These are phyloP conservation scores for Sporothrix brunneoviolacea DNA, from an alignment of 2,329 filamentous ascomycete genomes.

Conservation along the genomic window DNA sequence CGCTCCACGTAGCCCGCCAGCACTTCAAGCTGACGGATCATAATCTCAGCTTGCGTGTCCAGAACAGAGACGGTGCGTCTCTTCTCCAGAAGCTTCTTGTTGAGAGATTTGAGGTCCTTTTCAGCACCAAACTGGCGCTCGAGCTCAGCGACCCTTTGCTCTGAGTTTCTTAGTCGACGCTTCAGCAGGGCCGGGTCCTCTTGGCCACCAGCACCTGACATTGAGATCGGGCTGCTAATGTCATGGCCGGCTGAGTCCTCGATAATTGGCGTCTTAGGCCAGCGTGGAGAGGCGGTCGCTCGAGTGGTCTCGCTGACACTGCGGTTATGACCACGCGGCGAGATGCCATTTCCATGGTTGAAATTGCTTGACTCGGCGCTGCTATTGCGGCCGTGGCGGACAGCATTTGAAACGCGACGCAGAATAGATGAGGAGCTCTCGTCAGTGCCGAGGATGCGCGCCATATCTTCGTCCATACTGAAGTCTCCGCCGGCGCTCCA, in stretches of 20 bases:
- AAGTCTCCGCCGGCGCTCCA: constrained; percentile 81
- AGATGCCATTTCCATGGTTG: constrained; percentile 23
- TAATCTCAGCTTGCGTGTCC: constrained; percentile 91
- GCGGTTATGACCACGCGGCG: constrained; percentile 42
- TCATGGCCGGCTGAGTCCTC: constrained; percentile 51
- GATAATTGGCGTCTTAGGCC: constrained; percentile 60
- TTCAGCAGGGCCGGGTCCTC: constrained; percentile 63
- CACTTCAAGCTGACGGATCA: constrained; percentile 84
- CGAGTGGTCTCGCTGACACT: constrained; percentile 64
- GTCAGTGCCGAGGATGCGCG: constrained; percentile 74
- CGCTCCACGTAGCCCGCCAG: constrained; percentile 81
- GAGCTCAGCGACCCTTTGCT: constrained; percentile 80
- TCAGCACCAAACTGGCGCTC: constrained; percentile 67
- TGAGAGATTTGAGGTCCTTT: constrained; percentile 65
- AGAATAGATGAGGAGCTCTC: constrained; percentile 74
- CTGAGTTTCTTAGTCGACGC: constrained; percentile 71
- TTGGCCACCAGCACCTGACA: constrained; percentile 46
- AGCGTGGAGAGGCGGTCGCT: constrained; percentile 57
- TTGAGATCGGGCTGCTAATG: constrained; percentile 65
- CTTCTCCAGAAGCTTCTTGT: constrained; percentile 85
- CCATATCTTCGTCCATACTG: constrained; percentile 93
- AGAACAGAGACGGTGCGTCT: constrained; percentile 90
- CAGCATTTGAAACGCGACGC: constrained; percentile 84
- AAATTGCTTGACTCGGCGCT: constrained; percentile 57
- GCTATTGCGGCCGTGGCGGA: constrained; percentile 84